phyloP scores from a whole-genome alignment of 495 filamentous ascomycete species.

The Massariosphaeria phaeospora region DNA sequence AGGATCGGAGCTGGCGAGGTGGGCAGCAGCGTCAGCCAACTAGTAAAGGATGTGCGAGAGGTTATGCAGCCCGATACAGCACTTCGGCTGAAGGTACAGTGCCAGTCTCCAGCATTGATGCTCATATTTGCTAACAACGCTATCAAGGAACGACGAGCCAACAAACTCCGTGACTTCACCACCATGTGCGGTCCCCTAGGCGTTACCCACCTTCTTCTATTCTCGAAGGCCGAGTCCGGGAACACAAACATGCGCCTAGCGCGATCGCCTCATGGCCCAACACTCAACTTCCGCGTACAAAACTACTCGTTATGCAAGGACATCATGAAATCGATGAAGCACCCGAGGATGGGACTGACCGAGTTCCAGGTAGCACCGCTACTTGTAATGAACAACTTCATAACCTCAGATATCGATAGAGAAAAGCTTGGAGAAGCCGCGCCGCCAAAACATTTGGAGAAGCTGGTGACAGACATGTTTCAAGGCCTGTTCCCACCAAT shows the following conservation, averaged over 20 bases:
- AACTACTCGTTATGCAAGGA: constrained; percentile 93
- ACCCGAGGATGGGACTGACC: constrained; percentile 72
- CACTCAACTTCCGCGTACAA: constrained; percentile 91
- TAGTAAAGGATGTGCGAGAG: constrained; percentile 82
- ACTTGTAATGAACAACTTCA: constrained; percentile 98
- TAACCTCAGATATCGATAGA: constrained; percentile 58
- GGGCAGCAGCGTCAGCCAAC: constrained; percentile 81
- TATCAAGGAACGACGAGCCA: constrained; percentile 72
- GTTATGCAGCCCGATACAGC: constrained; percentile 98
- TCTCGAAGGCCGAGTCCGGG: constrained; percentile 81
- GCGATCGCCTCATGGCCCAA: constrained; percentile 84
- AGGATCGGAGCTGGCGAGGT: constrained; percentile 92
- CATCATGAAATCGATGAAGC: constrained; percentile 71
- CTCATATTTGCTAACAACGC: background rate
- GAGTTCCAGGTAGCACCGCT: constrained; percentile 78
- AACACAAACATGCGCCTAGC: constrained; percentile 91
- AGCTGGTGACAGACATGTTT: constrained; percentile 88
- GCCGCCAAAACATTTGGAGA: constrained; percentile 82
- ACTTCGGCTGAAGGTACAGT: constrained; percentile 61
- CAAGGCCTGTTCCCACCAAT: constrained; percentile 96
- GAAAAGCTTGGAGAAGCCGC: constrained; percentile 16
- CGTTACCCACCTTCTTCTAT: constrained; percentile 89
- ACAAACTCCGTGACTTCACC: constrained; percentile 86
- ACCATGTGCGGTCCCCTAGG: constrained; percentile 94
- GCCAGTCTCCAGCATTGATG: background rate